Conservation (phyloP, 371 early-diverging fungal genomes). For the Mucor irregularis region DNA sequence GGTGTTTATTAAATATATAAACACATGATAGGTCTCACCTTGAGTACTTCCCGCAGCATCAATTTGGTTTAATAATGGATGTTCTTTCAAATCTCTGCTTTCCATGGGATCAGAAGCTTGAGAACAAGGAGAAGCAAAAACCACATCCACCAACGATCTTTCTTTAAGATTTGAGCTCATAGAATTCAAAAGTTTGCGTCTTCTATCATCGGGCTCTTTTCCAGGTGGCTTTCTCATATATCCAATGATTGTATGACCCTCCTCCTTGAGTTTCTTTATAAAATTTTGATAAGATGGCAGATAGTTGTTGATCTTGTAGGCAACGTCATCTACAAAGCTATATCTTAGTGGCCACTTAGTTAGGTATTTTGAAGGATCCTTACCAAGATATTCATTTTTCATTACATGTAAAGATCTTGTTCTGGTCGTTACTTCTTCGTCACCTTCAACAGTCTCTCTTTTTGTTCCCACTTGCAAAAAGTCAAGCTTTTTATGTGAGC, state of each 20-base stretch:
- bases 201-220: neutral
- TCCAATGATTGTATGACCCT: neutral
- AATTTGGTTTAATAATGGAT: neutral
- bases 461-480: constrained; percentile 8
- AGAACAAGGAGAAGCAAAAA: constrained; percentile 14
- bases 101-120: constrained; percentile 9
- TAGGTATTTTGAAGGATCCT: neutral
- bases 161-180: constrained; percentile 11
- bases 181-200: neutral
- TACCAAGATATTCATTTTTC: constrained; percentile 10
- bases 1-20: neutral
- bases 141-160: constrained; percentile 10
- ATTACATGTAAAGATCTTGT: constrained; percentile 10
- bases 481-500: constrained; percentile 3
- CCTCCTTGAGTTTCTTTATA: constrained; percentile 6
- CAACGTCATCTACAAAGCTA: constrained; percentile 6
- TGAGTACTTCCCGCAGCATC: constrained; percentile 7
- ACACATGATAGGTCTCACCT: neutral
- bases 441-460: neutral
- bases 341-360: constrained; percentile 1
- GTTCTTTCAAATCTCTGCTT: constrained; percentile 6
- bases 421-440: neutral
- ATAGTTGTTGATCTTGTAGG: neutral
- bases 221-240: constrained; percentile 9
- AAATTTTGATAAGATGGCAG: constrained; percentile 1